Percentiles rank a stretch among this genome's conserved stretches.
Conservation (phyloP, 2,329 filamentous ascomycete genomes). For the Chaetomium globosum region DNA sequence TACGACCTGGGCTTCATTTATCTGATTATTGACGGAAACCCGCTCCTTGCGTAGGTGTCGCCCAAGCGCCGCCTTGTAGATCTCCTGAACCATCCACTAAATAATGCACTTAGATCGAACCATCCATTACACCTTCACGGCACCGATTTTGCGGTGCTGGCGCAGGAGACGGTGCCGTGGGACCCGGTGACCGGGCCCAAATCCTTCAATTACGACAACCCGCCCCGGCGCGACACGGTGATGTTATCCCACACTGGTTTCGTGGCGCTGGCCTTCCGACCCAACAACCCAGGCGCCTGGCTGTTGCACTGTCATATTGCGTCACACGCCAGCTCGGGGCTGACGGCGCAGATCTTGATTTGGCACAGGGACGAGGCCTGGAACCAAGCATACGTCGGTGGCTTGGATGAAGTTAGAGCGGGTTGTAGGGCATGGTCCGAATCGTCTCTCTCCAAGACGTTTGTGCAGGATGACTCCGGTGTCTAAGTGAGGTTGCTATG, state of each 20-base stretch:
- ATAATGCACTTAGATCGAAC: not conserved
- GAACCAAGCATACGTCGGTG: not conserved
- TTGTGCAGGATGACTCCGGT: too few relatives aligned
- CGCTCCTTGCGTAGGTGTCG: too few relatives aligned
- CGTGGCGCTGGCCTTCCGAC: conserved; percentile 28
- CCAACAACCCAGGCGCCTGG: conserved; percentile 31
- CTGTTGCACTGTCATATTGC: conserved; percentile 29
- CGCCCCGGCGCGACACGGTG: conserved; percentile 27
- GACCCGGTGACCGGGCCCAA: not conserved
- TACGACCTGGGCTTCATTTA: too few relatives aligned
- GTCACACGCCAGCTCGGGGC: conserved; percentile 8
- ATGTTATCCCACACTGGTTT: conserved; percentile 26
- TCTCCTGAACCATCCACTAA: too few relatives aligned
- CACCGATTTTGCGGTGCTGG: conserved; percentile 24
- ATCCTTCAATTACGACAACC: conserved; percentile 19
- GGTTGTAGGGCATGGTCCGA: too few relatives aligned
- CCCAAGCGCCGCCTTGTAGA: too few relatives aligned
- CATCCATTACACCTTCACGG: conserved; percentile 31
- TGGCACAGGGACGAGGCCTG: not conserved
- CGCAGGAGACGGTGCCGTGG: conserved; percentile 4
- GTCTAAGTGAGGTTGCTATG: too few relatives aligned
- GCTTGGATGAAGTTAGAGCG: too few relatives aligned
- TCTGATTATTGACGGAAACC: too few relatives aligned
- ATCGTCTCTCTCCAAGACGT: too few relatives aligned
- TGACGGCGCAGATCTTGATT: not conserved